phyloP scores from a whole-genome alignment of 78 protist genomes.

The Protostelium mycophagum region DNA sequence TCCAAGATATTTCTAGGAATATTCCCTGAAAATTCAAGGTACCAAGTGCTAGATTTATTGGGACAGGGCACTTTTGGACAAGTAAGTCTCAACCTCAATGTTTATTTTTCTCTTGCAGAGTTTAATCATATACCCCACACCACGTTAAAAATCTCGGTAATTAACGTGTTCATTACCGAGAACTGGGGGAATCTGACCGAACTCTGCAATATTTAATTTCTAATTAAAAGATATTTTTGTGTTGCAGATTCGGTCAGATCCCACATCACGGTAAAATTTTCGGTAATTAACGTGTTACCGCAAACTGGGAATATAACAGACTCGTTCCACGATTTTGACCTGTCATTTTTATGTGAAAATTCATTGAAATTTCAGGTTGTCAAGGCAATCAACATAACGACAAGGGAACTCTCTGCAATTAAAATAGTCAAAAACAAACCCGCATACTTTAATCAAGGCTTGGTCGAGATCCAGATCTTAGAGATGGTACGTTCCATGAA shows the following conservation, averaged over 20 bases:
- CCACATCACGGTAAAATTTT: too few relatives aligned
- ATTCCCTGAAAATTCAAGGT: slow-evolving; percentile 24
- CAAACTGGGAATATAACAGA: too few relatives aligned
- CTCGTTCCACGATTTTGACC: not conserved
- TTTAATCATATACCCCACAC: too few relatives aligned
- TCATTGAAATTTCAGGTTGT: slow-evolving; percentile 17
- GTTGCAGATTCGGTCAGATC: too few relatives aligned
- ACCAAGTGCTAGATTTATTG: slow-evolving; percentile 45
- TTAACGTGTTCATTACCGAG: not conserved
- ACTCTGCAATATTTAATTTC: too few relatives aligned
- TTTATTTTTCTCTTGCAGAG: too few relatives aligned
- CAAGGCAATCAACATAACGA: slow-evolving; percentile 32
- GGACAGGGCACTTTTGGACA: slow-evolving; percentile 96
- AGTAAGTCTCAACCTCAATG: slow-evolving; percentile 20
- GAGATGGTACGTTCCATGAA: slow-evolving; percentile 8
- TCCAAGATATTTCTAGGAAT: not conserved
- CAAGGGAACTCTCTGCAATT: slow-evolving; percentile 79
- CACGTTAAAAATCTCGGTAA: slow-evolving; percentile 23
- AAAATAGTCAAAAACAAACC: slow-evolving; percentile 86
- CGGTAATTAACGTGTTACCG: too few relatives aligned
- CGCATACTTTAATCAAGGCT: slow-evolving; percentile 80
- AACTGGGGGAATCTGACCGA: not conserved
- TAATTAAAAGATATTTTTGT: too few relatives aligned
- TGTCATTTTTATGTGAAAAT: not conserved
- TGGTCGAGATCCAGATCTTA: slow-evolving; percentile 70